Base-by-base conservation (phyloP, 1,284 basidiomycete genomes). In the Cryptococcus hybrid region DNA sequence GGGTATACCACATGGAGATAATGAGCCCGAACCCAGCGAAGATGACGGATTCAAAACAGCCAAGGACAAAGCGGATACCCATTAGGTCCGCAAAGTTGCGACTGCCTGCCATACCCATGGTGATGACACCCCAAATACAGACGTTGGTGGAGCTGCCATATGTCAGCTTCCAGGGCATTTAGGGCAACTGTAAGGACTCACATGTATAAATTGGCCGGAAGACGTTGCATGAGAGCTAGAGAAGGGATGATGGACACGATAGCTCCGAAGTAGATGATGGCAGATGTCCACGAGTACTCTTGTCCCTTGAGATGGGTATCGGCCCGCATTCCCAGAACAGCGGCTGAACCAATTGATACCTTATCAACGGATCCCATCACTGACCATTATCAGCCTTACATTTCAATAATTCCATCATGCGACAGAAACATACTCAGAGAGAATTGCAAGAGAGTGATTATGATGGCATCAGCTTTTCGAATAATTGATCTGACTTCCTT, bases 281-380 rank as follows among this genome's bases (percentile, higher is more conserved):
- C 58, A 52, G 48, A 59, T 4, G 57, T 58, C 60, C 67, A 68
- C 5, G 61, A 62, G 54, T 67, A 69, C 30, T 69, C 58, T 48
- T 66, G 61, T 5, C 65, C 67, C 9, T 62, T 58, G 3, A 69
- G 52, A 24, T 59, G 24, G 4, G 63, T 52, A 43, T 69, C 67
- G 7, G 51, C 51, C 8, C 50, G 42, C 2, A 69, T 34, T 45
- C 62, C 61, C 30, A 63, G 58, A 12, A 54, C 59, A 2, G 60
- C 67, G 7, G 67, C 58, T 7, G 65, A 65, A 38, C 68, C 68
- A 4, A 70, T 43, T 15, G 55, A 52, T 44, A 66, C 64, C 51
- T 71, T 67, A 64, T 70, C 64, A 39, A 52, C 45, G 7, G 50
- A 58, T 3, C 60, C 56, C 9, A 65, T 24, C 24, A 24, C 24